phyloP scores from a whole-genome alignment of 768 basidiomycete genomes.

The Lactarius hatsudake region DNA sequence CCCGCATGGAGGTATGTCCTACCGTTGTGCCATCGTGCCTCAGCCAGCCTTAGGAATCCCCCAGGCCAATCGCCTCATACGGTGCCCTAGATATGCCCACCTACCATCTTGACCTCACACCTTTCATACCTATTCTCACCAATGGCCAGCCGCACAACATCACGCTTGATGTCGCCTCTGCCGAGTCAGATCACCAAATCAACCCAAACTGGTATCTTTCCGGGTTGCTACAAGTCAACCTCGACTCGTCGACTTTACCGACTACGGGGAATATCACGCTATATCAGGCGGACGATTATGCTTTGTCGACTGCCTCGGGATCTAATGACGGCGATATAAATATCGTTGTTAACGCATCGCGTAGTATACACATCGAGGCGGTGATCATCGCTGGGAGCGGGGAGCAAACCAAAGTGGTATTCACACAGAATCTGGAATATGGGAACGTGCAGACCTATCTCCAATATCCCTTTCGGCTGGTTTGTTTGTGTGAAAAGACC shows the following conservation, averaged over 20 bases:
- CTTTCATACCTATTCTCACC: background rate
- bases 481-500: no score
- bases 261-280: slow-evolving; percentile 63
- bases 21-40: background rate
- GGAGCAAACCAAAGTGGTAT: slow-evolving; percentile 50
- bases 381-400: slow-evolving; percentile 64
- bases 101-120: background rate
- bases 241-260: slow-evolving; percentile 56
- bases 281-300: slow-evolving; percentile 58
- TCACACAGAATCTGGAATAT: slow-evolving; percentile 58
- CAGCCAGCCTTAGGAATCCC: background rate
- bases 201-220: slow-evolving; percentile 79
- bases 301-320: slow-evolving; percentile 35
- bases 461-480: background rate
- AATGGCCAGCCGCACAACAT: slow-evolving; percentile 53
- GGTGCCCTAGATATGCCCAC: background rate
- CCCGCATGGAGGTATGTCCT: slow-evolving; percentile 60
- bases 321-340: no score
- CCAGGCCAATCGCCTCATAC: slow-evolving; percentile 51
- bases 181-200: slow-evolving; percentile 59
- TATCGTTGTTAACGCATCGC: slow-evolving; percentile 45
- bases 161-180: slow-evolving; percentile 70
- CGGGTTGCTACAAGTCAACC: slow-evolving; percentile 62
- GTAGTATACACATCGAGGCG: slow-evolving; percentile 57
- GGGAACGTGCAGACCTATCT: slow-evolving; percentile 60